Percentiles rank a stretch among this genome's conserved stretches.
These are phyloP conservation scores for Arctium minus DNA, from an alignment of 129 eudicot species.

Conservation along the genomic window DNA sequence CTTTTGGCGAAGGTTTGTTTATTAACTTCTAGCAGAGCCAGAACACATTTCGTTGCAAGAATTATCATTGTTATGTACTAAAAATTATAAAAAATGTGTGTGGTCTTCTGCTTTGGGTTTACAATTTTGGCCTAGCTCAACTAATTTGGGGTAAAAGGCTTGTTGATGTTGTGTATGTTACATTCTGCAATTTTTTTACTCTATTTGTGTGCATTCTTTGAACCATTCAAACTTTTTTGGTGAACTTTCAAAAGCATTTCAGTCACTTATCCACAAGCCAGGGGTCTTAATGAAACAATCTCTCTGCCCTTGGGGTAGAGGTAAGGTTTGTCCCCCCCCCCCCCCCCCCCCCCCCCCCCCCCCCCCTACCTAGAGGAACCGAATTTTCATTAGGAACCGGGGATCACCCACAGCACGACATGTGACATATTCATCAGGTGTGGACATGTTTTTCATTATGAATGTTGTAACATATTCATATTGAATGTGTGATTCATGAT, in stretches of 20 bases:
- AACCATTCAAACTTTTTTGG: no score
- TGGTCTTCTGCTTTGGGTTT: background rate
- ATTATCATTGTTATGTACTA: background rate
- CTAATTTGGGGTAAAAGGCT: no score
- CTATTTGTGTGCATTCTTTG: background rate
- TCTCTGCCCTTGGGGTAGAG: no score
- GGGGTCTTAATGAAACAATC: no score
- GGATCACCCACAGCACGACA: background rate
- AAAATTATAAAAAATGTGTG: background rate
- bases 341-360: no score
- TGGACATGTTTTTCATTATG: background rate
- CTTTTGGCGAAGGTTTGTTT: constrained; percentile 67
- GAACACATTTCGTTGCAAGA: background rate
- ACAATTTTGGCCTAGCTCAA: no score
- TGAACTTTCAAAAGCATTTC: background rate
- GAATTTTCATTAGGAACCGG: no score
- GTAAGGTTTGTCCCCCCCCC: no score
- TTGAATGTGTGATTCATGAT: background rate
- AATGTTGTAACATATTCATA: background rate
- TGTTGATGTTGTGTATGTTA: no score
- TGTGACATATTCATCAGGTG: background rate
- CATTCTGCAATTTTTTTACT: background rate
- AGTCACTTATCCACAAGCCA: background rate
- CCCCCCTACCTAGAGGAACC: no score
- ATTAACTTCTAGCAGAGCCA: background rate